A percentile compares a stretch with the other conserved stretches of the same genome.
phyloP scores from a whole-genome alignment of 2,329 filamentous ascomycete genomes.

The Sporothrix phasma region DNA sequence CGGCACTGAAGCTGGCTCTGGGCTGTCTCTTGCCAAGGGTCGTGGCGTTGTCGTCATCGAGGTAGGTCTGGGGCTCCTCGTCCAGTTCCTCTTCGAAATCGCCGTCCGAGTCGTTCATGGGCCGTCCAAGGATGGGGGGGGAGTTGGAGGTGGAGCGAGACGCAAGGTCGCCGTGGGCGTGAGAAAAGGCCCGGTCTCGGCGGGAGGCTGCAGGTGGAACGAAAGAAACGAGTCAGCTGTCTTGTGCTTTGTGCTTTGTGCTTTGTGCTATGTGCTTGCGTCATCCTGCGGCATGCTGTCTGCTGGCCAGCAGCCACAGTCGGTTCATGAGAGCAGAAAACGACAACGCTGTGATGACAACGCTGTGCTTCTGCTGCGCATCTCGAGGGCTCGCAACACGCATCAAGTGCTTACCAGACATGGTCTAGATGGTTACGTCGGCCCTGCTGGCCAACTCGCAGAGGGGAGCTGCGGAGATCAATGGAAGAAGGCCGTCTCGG shows the following conservation, averaged over 20 bases:
- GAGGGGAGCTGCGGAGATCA: neutral
- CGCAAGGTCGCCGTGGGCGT: neutral
- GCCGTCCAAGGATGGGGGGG: conserved; percentile 3
- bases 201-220: neutral
- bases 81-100: neutral
- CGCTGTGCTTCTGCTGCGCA: neutral
- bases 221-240: neutral
- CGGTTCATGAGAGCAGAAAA: too few species aligned
- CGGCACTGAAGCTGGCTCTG: conserved; percentile 3
- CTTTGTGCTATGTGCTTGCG: neutral
- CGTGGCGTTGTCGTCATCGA: neutral
- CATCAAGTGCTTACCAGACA: too few species aligned
- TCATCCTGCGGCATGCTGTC: too few species aligned
- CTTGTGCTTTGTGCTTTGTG: neutral
- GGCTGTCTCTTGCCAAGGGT: neutral
- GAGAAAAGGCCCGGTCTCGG: neutral
- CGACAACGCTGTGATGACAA: too few species aligned
- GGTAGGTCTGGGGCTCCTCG: neutral
- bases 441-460: neutral
- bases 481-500: neutral
- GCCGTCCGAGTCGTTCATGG: neutral
- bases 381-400: neutral
- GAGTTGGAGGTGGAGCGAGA: conserved; percentile 16
- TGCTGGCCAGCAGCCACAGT: too few species aligned
- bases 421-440: neutral